phyloP scores from a whole-genome alignment of 139 green algal genomes.

The Picochlorum sp. region DNA sequence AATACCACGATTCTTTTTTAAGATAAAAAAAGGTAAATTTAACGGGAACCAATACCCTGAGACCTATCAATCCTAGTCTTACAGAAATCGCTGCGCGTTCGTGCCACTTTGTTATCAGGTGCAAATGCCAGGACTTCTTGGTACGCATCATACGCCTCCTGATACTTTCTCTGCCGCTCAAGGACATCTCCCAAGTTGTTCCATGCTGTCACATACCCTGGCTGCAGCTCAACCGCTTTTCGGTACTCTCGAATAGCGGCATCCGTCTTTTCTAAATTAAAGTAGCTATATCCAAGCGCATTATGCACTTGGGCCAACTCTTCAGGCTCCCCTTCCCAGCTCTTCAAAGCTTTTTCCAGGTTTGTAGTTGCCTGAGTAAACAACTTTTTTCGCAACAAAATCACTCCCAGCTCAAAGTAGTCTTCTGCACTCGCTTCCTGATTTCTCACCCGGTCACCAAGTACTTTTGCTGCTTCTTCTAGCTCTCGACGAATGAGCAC shows the following conservation, averaged over 20 bases:
- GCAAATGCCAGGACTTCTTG: slow-evolving; percentile 68
- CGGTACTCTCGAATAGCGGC: slow-evolving; percentile 70
- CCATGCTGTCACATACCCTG: slow-evolving; percentile 72
- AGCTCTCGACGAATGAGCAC: slow-evolving; percentile 89
- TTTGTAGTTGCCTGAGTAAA: slow-evolving; percentile 90
- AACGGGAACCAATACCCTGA: no score
- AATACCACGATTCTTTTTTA: no score
- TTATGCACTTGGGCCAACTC: slow-evolving; percentile 96
- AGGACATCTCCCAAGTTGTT: slow-evolving; percentile 96
- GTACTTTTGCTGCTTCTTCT: slow-evolving; percentile 89
- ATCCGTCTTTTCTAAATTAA: slow-evolving; percentile 65
- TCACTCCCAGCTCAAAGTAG: slow-evolving; percentile 93
- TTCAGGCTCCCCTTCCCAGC: slow-evolving; percentile 80
- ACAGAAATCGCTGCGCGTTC: slow-evolving; percentile 30
- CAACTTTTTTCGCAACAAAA: slow-evolving; percentile 95
- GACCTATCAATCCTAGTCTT: slow-evolving; percentile 27
- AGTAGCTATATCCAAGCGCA: slow-evolving; percentile 90
- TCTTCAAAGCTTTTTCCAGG: slow-evolving; percentile 79
- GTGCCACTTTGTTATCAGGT: slow-evolving; percentile 76
- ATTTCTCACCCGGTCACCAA: slow-evolving; percentile 84
- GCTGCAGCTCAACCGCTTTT: slow-evolving; percentile 73
- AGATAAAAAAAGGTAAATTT: no score
- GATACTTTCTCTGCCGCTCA: slow-evolving; percentile 63
- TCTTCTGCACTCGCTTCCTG: slow-evolving; percentile 79
- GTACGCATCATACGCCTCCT: slow-evolving; percentile 66